Evolutionary conservation across 495 filamentous ascomycete genomes (phyloP), one percentile per base, ranked within the genome.

Genomic region (Hypoxylon perforatum): DNA sequence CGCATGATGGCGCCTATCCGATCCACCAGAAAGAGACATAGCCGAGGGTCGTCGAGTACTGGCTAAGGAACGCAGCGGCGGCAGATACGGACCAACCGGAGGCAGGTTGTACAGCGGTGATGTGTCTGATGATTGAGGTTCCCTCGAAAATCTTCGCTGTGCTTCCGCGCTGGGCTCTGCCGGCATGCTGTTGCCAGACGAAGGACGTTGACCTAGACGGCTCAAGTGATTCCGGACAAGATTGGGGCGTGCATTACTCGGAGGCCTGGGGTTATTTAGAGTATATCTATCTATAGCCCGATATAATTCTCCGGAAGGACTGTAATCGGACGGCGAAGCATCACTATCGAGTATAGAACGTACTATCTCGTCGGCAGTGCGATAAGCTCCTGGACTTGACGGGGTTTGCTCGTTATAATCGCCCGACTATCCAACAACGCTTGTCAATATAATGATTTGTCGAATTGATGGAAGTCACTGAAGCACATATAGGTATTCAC

Each of bases 381-480:
- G 73, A 60, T 66, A 77, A 44, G 60, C 58, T 38, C 61, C 56
- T 55, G 63, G 79, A 52, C 78, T 82, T 54, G 82, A 82, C 49
- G 84, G 79, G 41, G 83, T 78, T 53, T 81, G 85, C 65, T 83
- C 81, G 72, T 86, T 82, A 71, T 82, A 82, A 75, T 87, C 86
- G 59, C 82, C 83, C 73, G 87, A 89, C 87, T 90, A 68, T 57
- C 45, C n/a, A 38, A 59, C 54, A 35, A 54, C 59, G 12, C 12
- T 44, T 15, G 38, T 64, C 42, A 64, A 38, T 59, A 53, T 38
- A 36, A 55, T 35, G 25, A 35, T 33, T 15, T 23, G 2, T 1
- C 30, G 48, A 23, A 25, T 28, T 36, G 17, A 23, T 7, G 9
- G 12, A 12, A 48, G 33, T 10, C 15, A 33, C 30, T 18, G 53